These are phyloP conservation scores for Russula lepida DNA, from an alignment of 768 basidiomycete species.

Conservation along the genomic window DNA sequence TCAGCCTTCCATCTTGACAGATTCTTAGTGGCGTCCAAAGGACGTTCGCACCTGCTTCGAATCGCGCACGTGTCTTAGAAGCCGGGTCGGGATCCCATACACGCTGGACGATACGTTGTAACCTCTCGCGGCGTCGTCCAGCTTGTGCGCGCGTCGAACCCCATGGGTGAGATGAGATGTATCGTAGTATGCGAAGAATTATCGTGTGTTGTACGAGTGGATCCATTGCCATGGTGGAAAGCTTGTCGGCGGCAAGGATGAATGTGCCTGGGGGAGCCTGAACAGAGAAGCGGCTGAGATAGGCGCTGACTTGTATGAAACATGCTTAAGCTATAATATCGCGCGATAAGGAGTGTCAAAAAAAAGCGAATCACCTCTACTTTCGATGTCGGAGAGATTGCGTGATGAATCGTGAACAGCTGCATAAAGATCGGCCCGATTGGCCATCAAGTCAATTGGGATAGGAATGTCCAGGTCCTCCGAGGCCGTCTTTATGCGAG, in stretches of 20 bases:
- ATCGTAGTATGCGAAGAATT: conserved; percentile 48
- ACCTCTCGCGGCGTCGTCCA: conserved; percentile 38
- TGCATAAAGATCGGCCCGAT: conserved; percentile 8
- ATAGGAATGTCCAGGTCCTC: conserved; percentile 9
- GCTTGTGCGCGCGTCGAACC: conserved; percentile 59
- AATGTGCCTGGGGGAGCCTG: conserved; percentile 27
- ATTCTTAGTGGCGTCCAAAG: conserved; percentile 17
- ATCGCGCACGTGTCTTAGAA: conserved; percentile 23
- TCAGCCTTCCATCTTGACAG: conserved; percentile 2
- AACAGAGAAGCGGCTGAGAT: conserved; percentile 16
- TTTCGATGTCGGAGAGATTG: conserved; percentile 17
- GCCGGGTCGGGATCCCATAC: conserved; percentile 37
- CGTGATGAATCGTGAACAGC: neutral
- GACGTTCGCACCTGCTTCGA: conserved; percentile 14
- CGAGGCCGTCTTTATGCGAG: neutral
- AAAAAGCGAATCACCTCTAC: conserved; percentile 6
- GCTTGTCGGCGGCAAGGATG: conserved; percentile 20
- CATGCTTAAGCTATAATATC: neutral
- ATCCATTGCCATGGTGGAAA: conserved; percentile 15
- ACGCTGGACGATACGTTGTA: conserved; percentile 39
- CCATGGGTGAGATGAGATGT: conserved; percentile 69
- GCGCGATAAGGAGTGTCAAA: neutral
- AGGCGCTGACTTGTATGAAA: conserved; percentile 10
- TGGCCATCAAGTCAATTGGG: conserved; percentile 10
- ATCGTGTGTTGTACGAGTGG: conserved; percentile 22